Evolutionary conservation across 2,329 filamentous ascomycete genomes (phyloP), one percentile per base, ranked within the genome.

Genomic region (Pseudogymnoascus sp.): DNA sequence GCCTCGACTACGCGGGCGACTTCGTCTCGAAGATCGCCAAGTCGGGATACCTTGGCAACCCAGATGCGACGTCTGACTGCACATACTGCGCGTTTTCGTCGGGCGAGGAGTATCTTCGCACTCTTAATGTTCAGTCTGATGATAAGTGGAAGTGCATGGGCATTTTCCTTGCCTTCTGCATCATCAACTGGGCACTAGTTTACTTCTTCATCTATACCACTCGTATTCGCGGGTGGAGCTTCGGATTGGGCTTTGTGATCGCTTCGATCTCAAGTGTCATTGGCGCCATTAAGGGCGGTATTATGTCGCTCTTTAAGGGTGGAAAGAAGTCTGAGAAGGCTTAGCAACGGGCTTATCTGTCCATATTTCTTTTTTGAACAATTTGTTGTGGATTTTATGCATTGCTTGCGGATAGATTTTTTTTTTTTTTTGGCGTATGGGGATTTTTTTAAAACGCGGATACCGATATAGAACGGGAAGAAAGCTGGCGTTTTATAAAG

Each of bases 171-270:
- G 85, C 83, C 1, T 92, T 91, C 72, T 84, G 84, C 61, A 76
- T 88, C 12, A 86, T 83, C 60, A 91, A 91, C 70, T 91, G 86
- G 85, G 76, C 81, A 42, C 74, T 91, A 62, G 87, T 91, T 0
- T 90, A 89, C 72, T 90, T 91, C 75, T 91, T 92, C 71, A 85
- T 91, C 63, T 92, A 88, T 75, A 88, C 84, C 2, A 86, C 90
- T 5, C 80, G 89, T 16, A 83, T 91, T 62, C 82, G 81, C 66
- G 83, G 86, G 6, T 91, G 88, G 87, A 83, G 76, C 21, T 91
- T 91, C 73, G 89, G 88, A 0, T 79, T 91, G 64, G 84, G 84
- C 0, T 76, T 75, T 46, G 25, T 89, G 2, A 87, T 86, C 71
- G 77, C 78, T 1, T 67, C 66, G 1, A 60, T 79, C n/a, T 81